These are phyloP conservation scores for Bombardia bombarda DNA, from an alignment of 495 filamentous ascomycete species.

Conservation along the genomic window DNA sequence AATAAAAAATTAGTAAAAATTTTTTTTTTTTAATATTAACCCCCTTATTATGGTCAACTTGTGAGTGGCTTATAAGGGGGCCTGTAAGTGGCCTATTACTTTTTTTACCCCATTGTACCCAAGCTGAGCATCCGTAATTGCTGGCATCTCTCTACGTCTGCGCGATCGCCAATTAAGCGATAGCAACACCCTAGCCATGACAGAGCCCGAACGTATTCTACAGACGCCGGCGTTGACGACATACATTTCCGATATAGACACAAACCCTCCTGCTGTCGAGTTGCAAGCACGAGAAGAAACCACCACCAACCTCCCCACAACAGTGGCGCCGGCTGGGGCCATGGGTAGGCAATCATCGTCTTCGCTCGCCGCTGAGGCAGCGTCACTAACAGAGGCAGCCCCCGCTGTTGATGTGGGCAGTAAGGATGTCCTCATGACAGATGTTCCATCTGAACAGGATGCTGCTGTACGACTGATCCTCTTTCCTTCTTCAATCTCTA, in stretches of 20 bases:
- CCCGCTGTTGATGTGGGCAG: neutral
- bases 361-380: neutral
- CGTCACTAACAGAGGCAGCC: too few species aligned
- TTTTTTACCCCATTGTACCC: too few species aligned
- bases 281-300: neutral
- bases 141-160: too few species aligned
- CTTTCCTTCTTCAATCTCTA: neutral
- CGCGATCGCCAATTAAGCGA: too few species aligned
- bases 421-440: slow-evolving; percentile 2
- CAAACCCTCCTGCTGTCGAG: neutral
- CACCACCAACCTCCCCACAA: neutral
- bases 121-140: too few species aligned
- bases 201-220: too few species aligned
- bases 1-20: too few species aligned
- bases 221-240: neutral
- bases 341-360: neutral
- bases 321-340: neutral
- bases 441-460: neutral
- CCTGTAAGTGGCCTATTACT: too few species aligned
- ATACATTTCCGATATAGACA: neutral
- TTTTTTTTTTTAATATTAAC: too few species aligned
- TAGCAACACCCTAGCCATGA: neutral
- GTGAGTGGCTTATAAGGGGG: too few species aligned
- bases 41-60: too few species aligned
- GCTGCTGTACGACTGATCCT: neutral